Base-by-base conservation (phyloP, 2,329 filamentous ascomycete genomes). In the Tolypocladium ovalisporum region DNA sequence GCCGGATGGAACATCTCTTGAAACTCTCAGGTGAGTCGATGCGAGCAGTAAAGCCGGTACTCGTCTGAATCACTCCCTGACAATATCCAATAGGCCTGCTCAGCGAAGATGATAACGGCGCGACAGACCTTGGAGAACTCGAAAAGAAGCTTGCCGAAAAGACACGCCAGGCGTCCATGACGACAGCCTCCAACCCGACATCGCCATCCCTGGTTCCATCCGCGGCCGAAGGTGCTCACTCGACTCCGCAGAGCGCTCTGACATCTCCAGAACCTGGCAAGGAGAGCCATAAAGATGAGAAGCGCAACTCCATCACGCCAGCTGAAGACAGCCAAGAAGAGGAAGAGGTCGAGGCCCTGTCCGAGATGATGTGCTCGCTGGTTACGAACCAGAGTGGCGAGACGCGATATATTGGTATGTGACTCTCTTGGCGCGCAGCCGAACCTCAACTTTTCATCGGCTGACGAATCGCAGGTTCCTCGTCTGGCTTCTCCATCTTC, bases 331-430 rank as follows among this genome's bases (percentile, higher is more conserved):
- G 75, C 62, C 76, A 75, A 17, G 81, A 39, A 1, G 60, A 84
- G 63, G 80, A 87, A 62, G 88, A 96, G 65, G 89, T 96, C 1
- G 92, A 95, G 70, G 86, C 86, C 1, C 74, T 99, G 58, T 96
- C 93, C 1, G 94, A 99, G 74, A 94, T 97, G 88, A 97, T 99
- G 94, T 97, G 93, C 72, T 97, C 92, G 3, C 76, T 99, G 36
- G 92, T 99, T 35, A 97, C 93, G 1, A 97, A 96, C 68, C 91
- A 93, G 65, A 88, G 85, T 61, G 94, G 94, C 56, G 94, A 99
- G 76, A 97, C 93, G 9, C 82, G 94, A 72, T 99, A 96, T 69
- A 96, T 97, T 64, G 94, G 90, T 92, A 79, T 55, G 80, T 24
- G 12, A 13, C 17, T 27, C 27, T 35, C 6, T 13, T 19, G 3